Conservation (phyloP, 2,329 filamentous ascomycete genomes). For the Diaporthe australafricana region DNA sequence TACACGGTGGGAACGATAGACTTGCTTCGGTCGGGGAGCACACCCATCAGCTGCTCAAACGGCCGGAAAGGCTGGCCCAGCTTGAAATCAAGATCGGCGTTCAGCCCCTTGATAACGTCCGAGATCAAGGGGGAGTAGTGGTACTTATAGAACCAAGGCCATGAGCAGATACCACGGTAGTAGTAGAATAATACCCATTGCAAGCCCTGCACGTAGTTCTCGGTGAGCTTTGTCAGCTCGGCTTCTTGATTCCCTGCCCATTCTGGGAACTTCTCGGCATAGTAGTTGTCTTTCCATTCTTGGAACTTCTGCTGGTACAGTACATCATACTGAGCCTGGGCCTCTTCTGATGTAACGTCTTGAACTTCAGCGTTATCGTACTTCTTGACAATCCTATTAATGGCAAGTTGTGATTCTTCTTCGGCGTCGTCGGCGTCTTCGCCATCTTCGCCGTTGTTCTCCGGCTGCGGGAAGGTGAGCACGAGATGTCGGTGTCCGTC, state of each 20-base stretch:
- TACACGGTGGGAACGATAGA: slow-evolving; percentile 91
- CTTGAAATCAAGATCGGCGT: slow-evolving; percentile 89
- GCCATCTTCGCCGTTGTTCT: slow-evolving; percentile 71
- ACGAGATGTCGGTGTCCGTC: slow-evolving; percentile 65
- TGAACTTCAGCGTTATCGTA: slow-evolving; percentile 92
- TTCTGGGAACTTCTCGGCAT: slow-evolving; percentile 85
- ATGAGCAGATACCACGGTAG: slow-evolving; percentile 95
- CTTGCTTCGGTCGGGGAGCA: slow-evolving; percentile 96
- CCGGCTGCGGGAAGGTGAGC: slow-evolving; percentile 59
- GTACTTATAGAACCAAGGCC: slow-evolving; percentile 98
- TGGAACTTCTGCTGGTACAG: slow-evolving; percentile 92
- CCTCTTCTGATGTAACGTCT: slow-evolving; percentile 82
- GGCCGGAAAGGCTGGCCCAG: slow-evolving; percentile 95
- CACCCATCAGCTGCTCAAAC: slow-evolving; percentile 98
- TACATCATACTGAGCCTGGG: slow-evolving; percentile 80
- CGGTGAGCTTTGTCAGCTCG: slow-evolving; percentile 83
- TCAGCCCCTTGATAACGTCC: slow-evolving; percentile 90
- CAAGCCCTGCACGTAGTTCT: slow-evolving; percentile 97
- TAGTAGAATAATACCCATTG: slow-evolving; percentile 99
- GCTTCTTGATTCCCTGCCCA: slow-evolving; percentile 84
- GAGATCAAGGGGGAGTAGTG: slow-evolving; percentile 96
- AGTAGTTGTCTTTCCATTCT: slow-evolving; percentile 95
- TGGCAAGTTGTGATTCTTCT: slow-evolving; percentile 84
- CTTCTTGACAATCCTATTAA: slow-evolving; percentile 85
- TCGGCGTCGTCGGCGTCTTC: slow-evolving; percentile 81